A percentile compares a stretch with the other conserved stretches of the same genome.
Conservation (phyloP, 768 basidiomycete species). For the Postia placenta region DNA sequence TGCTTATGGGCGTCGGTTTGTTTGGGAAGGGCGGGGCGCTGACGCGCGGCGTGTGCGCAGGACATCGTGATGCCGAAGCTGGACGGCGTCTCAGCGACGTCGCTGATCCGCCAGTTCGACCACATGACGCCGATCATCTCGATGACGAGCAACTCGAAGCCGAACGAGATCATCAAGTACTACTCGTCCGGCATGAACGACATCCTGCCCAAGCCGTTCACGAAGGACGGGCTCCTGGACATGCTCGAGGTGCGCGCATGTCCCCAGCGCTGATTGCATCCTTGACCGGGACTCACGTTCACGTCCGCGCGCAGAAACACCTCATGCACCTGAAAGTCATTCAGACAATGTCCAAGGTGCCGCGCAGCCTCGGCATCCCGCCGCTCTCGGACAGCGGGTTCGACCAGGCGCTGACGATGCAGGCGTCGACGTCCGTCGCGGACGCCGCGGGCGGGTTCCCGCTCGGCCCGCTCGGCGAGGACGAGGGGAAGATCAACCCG, state of each 20-base stretch:
- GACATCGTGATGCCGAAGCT: conserved; percentile 94
- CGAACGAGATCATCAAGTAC: conserved; percentile 89
- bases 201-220: conserved; percentile 94
- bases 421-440: conserved; percentile 23
- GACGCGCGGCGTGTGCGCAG: conserved; percentile 30
- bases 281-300: conserved; percentile 6
- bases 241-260: conserved; percentile 73
- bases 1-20: neutral
- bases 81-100: conserved; percentile 87
- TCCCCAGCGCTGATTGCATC: too few species aligned
- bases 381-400: conserved; percentile 49
- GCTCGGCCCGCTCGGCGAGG: conserved; percentile 20
- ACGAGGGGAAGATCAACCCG: conserved; percentile 67
- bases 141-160: conserved; percentile 94
- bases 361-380: conserved; percentile 63
- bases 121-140: conserved; percentile 95
- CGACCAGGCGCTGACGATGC: conserved; percentile 47
- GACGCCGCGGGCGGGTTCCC: conserved; percentile 4
- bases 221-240: conserved; percentile 82
- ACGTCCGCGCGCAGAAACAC: conserved; percentile 56
- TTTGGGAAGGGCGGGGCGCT: neutral
- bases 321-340: conserved; percentile 83
- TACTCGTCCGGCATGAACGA: conserved; percentile 94
- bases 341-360: conserved; percentile 65
- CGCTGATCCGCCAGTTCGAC: conserved; percentile 91